phyloP scores from a whole-genome alignment of 768 basidiomycete genomes.

The Tricholoma bakamatsutake region DNA sequence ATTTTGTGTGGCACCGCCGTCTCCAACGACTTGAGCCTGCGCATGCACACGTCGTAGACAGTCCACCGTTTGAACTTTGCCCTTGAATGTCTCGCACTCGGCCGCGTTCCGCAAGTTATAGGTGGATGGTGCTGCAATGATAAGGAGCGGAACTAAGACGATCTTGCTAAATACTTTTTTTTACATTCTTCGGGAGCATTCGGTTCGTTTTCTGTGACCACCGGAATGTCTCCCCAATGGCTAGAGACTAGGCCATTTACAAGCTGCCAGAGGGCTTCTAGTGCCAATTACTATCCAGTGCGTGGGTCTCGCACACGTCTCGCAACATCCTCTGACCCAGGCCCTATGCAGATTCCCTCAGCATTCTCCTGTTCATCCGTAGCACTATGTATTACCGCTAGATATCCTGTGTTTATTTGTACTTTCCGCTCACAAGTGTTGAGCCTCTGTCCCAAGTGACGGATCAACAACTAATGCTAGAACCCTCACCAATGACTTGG shows the following conservation, averaged over 20 bases:
- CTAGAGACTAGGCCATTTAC: not conserved
- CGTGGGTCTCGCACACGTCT: not conserved
- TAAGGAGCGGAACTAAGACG: not conserved
- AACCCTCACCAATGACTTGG: not conserved
- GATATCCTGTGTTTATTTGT: not conserved
- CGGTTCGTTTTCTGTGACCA: not conserved
- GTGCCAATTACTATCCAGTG: not conserved
- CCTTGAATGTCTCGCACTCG: too few relatives aligned
- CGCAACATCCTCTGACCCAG: not conserved
- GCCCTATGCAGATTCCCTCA: not conserved
- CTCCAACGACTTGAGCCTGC: too few relatives aligned
- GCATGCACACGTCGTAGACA: too few relatives aligned
- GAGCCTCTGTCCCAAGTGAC: not conserved
- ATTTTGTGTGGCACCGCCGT: too few relatives aligned
- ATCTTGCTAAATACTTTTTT: not conserved
- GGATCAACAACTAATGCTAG: not conserved
- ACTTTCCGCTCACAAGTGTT: not conserved
- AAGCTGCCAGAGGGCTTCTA: not conserved
- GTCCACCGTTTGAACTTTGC: too few relatives aligned
- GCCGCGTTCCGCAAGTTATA: too few relatives aligned
- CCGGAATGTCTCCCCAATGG: not conserved
- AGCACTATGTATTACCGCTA: too few relatives aligned
- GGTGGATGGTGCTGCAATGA: not conserved
- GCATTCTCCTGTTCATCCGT: not conserved
- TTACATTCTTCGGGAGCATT: not conserved